Conservation (phyloP, 352 stramenopile genomes). For the Phytopythium ostracodes region DNA sequence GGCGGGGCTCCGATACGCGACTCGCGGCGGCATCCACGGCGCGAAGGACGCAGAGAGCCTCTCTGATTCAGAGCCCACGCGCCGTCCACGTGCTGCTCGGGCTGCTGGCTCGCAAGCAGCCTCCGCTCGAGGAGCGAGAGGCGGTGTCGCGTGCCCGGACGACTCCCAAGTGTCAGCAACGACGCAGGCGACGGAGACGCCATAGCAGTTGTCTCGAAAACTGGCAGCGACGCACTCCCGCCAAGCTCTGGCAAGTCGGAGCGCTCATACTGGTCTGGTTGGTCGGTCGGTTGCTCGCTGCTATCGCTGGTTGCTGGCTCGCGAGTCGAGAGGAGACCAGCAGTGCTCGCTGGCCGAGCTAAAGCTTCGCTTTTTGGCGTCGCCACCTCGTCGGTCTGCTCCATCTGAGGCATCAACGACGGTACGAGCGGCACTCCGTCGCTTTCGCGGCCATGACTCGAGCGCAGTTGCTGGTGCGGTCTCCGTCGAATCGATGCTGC, state of each 20-base stretch:
- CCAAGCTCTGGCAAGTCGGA: not conserved
- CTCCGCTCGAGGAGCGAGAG: slow-evolving; percentile 8
- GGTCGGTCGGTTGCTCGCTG: not conserved
- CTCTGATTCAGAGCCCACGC: not conserved
- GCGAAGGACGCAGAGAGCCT: not conserved
- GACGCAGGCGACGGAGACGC: not conserved
- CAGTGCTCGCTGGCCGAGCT: not conserved
- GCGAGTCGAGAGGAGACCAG: not conserved
- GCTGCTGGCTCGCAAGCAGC: slow-evolving; percentile 1
- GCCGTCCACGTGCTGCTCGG: not conserved
- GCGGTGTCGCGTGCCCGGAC: not conserved
- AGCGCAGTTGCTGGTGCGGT: not conserved
- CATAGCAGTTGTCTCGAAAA: not conserved
- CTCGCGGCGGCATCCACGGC: slow-evolving; percentile 18
- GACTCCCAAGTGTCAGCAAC: not conserved
- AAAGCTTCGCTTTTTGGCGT: not conserved
- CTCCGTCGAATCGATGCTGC: not conserved
- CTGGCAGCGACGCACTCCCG: not conserved
- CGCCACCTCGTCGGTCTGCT: not conserved
- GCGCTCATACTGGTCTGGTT: not conserved
- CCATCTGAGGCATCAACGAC: not conserved
- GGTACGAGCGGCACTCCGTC: not conserved
- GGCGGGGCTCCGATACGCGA: slow-evolving; percentile 36
- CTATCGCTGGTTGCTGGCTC: not conserved
- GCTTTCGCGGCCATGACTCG: not conserved